A percentile compares a stretch with the other conserved stretches of the same genome.
These are phyloP conservation scores for Sutorius eximius DNA, from an alignment of 1,284 basidiomycete species.

Conservation along the genomic window DNA sequence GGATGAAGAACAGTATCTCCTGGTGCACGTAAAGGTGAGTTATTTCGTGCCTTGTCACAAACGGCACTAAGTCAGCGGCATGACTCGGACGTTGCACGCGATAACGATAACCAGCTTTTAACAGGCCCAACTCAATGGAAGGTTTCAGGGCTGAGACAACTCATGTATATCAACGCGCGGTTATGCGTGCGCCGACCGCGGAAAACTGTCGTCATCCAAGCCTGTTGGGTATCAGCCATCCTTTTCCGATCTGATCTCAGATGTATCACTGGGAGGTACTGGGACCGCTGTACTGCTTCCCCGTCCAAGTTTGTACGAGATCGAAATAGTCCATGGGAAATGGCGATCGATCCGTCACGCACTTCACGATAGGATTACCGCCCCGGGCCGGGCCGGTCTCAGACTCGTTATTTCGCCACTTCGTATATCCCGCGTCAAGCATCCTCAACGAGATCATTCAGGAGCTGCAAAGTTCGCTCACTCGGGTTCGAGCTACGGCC, in stretches of 20 bases:
- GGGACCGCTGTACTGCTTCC: no score
- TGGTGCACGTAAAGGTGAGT: not conserved
- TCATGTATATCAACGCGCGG: not conserved
- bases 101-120: not conserved
- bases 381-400: no score
- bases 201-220: not conserved
- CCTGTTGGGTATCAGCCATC: not conserved
- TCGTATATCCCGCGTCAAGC: no score
- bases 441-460: no score
- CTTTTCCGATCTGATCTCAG: not conserved
- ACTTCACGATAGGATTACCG: no score
- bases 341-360: no score
- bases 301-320: no score
- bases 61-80: not conserved
- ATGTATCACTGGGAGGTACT: no score
- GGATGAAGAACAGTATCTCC: not conserved
- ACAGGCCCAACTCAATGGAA: not conserved
- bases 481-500: no score
- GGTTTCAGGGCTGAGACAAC: not conserved
- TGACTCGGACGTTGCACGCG: not conserved
- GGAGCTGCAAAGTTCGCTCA: no score
- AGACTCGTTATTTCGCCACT: no score
- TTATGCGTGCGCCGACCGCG: not conserved
- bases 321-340: no score
- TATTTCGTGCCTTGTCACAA: not conserved